These are phyloP conservation scores for Kitagawia praeruptora DNA, from an alignment of 129 eudicot genomes.

Conservation along the genomic window DNA sequence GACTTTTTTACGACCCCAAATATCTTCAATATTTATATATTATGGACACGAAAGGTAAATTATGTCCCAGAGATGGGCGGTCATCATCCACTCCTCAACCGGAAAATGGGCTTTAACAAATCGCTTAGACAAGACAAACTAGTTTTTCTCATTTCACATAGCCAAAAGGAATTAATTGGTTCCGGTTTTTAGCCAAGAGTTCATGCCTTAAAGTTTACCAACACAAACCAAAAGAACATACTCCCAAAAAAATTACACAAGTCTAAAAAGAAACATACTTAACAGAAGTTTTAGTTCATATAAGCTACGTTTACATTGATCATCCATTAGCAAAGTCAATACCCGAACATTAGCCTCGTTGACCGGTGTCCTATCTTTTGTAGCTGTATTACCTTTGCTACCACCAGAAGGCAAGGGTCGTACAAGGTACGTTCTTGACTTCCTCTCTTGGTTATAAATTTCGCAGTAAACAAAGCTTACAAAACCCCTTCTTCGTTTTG, in stretches of 20 bases:
- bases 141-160: neutral
- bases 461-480: conserved; percentile 22
- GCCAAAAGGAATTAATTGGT: conserved; percentile 1
- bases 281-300: conserved; percentile 10
- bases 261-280: conserved; percentile 18
- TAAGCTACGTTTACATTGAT: conserved; percentile 21
- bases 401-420: conserved; percentile 37
- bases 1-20: no score
- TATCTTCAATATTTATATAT: no score
- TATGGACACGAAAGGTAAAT: no score
- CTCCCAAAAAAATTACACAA: conserved; percentile 12
- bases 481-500: conserved; percentile 15
- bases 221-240: conserved; percentile 23
- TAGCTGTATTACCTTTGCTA: neutral
- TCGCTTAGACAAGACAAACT: neutral
- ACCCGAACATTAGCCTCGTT: no score
- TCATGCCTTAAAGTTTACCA: conserved; percentile 23
- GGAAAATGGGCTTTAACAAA: no score
- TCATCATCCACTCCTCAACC: no score
- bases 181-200: neutral
- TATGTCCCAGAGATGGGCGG: no score
- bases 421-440: no score
- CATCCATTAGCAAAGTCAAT: no score
- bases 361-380: no score
- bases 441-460: conserved; percentile 1